Percentiles rank a stretch among this genome's conserved stretches.
These are phyloP conservation scores for Spatholobus suberectus DNA, from an alignment of 306 rosid genomes.

Conservation along the genomic window DNA sequence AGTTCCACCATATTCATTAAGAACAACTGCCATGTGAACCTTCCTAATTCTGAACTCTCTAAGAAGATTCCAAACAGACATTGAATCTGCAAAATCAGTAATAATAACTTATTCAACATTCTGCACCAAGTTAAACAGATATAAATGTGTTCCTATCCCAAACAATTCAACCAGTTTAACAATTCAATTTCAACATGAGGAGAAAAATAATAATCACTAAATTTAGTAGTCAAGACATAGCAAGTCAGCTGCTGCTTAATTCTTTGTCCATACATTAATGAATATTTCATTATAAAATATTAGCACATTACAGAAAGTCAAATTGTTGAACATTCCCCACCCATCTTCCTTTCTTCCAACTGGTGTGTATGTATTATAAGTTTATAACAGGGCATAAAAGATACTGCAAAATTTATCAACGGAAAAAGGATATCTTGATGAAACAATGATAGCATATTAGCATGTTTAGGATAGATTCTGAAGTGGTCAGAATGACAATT, in stretches of 20 bases:
- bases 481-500: background rate
- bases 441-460: background rate
- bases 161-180: conserved; percentile 10
- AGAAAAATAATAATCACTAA: background rate
- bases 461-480: background rate
- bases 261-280: background rate
- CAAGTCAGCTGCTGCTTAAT: background rate
- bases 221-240: background rate
- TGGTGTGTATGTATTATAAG: background rate
- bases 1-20: conserved; percentile 98
- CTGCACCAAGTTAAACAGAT: background rate
- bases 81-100: conserved; percentile 79
- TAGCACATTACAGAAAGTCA: background rate
- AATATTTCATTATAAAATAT: background rate
- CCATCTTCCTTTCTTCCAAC: conserved; percentile 8
- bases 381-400: background rate
- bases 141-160: conserved; percentile 14
- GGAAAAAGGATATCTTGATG: background rate
- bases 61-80: conserved; percentile 99
- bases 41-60: conserved; percentile 97
- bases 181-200: conserved; percentile 21
- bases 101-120: conserved; percentile 43
- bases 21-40: conserved; percentile 99
- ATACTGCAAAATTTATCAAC: background rate
- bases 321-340: background rate